These are phyloP conservation scores for Rhizopogon hawkerae DNA, from an alignment of 1,284 basidiomycete species.

Conservation along the genomic window DNA sequence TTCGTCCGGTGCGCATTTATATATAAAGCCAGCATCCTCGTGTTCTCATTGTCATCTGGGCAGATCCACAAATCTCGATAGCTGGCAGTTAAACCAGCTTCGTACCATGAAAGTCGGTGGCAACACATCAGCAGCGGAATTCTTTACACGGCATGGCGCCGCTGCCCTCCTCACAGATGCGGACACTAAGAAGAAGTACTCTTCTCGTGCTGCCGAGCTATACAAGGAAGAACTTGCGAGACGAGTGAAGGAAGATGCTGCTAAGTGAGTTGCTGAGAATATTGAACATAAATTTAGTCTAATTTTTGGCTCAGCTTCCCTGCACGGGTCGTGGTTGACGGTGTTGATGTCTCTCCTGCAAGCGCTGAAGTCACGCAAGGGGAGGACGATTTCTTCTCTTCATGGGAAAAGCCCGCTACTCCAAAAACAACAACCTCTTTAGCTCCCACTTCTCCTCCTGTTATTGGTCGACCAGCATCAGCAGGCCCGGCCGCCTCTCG, in stretches of 20 bases:
- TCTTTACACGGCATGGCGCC: constrained; percentile 85
- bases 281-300: background rate
- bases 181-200: constrained; percentile 87
- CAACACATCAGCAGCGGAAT: constrained; percentile 83
- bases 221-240: constrained; percentile 91
- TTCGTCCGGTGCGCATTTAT: constrained; percentile 76
- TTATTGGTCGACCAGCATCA: constrained; percentile 23
- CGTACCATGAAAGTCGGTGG: constrained; percentile 97
- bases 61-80: constrained; percentile 95
- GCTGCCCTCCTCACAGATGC: constrained; percentile 60
- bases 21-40: background rate
- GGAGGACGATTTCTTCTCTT: constrained; percentile 88
- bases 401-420: constrained; percentile 82
- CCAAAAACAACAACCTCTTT: constrained; percentile 46
- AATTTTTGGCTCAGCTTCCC: constrained; percentile 50
- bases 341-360: constrained; percentile 43
- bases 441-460: constrained; percentile 29
- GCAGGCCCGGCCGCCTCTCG: constrained; percentile 39
- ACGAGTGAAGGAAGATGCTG: constrained; percentile 75
- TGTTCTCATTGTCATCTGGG: constrained; percentile 12
- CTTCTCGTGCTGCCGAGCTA: constrained; percentile 71
- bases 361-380: constrained; percentile 33
- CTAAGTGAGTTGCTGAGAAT: constrained; percentile 38
- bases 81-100: constrained; percentile 87
- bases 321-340: constrained; percentile 71